Base-by-base conservation (phyloP, 495 filamentous ascomycete species). In the Xylaria longipes region DNA sequence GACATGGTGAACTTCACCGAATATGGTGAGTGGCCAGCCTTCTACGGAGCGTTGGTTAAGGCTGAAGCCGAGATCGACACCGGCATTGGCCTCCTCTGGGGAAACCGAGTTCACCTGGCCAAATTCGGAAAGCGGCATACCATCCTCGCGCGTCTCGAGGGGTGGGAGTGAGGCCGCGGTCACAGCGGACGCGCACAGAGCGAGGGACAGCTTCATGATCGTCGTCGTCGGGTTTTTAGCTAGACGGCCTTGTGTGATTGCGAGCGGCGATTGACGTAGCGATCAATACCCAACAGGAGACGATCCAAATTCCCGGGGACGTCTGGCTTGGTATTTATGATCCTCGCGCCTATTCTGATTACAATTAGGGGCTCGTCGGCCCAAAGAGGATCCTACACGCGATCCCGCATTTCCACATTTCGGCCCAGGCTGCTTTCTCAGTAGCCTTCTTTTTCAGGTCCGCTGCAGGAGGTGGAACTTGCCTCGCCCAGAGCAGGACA, bases 201-300 rank as follows among this genome's bases (percentile, higher is more conserved):
- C 77, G 35, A 63, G 45, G 31, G 75, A 71, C 46, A 72, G 65
- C 77, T 76, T 79, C 77, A 79, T 79, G 65, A 58, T 77, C 57
- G 68, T 71, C 65, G 65, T 46, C 58, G 69, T 54, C 35, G 35
- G 29, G 17, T 14, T 56, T 65, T 35, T 11, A 46, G 27, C 17
- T 69, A 48, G 43, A 37, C 52, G 39, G 45, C 45, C 63, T 54
- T 54, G 15, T 35, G 35, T 25, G 17, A 64, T 48, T 41, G 20
- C 35, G 45, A 70, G 48, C n/a, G 43, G 41, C 69, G 50, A 43
- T 64, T 57, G 50, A 43, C 61, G 29, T 57, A 70, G 45, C 45
- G 56, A 41, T 33, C 33, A 61, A 54, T 33, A 29, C 56, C 58
- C 37, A 50, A 22, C 57, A 57, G 54, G 29, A 54, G 31, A 33